Percentiles rank a stretch among this genome's conserved stretches.
Conservation (phyloP, 2,329 filamentous ascomycete genomes). For the Ophiostoma angusticollis region DNA sequence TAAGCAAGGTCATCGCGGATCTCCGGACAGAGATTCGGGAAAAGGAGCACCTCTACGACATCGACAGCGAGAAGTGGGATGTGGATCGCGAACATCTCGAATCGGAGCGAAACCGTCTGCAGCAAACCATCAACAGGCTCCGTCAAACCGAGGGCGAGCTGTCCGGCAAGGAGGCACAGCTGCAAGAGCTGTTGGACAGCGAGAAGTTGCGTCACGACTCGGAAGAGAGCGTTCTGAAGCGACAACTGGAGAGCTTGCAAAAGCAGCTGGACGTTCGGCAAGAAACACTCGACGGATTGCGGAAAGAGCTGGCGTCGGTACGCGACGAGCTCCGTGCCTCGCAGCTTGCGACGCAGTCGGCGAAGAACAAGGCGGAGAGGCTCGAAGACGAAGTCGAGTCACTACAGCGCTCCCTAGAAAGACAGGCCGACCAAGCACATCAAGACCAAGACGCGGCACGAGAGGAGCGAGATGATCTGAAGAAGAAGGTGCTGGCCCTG, state of each 20-base stretch:
- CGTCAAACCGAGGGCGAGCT: conserved; percentile 55
- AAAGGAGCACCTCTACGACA: conserved; percentile 56
- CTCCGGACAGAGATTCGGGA: conserved; percentile 54
- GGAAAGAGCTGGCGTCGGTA: conserved; percentile 51
- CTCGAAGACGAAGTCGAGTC: conserved; percentile 69
- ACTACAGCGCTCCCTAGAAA: conserved; percentile 51
- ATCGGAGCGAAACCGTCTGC: conserved; percentile 51
- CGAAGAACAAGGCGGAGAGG: conserved; percentile 52
- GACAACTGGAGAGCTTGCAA: conserved; percentile 64
- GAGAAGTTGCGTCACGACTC: conserved; percentile 59
- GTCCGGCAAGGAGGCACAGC: conserved; percentile 52
- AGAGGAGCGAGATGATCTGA: conserved; percentile 31
- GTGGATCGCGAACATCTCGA: conserved; percentile 51
- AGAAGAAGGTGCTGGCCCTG: conserved; percentile 28
- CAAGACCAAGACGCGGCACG: conserved; percentile 32
- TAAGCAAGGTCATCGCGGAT: conserved; percentile 46
- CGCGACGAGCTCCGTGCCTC: conserved; percentile 59
- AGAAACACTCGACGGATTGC: conserved; percentile 49
- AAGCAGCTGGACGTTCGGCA: conserved; percentile 57
- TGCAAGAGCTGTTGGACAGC: conserved; percentile 56
- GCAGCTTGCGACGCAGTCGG: conserved; percentile 47
- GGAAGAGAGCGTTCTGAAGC: conserved; percentile 56
- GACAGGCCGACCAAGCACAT: conserved; percentile 48
- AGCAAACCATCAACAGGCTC: conserved; percentile 57
- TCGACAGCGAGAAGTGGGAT: conserved; percentile 62